Percentiles rank a stretch among this genome's conserved stretches.
Evolutionary conservation across 805 yeast genomes (phyloP).

Genomic region (Yarrowia sp.): DNA sequence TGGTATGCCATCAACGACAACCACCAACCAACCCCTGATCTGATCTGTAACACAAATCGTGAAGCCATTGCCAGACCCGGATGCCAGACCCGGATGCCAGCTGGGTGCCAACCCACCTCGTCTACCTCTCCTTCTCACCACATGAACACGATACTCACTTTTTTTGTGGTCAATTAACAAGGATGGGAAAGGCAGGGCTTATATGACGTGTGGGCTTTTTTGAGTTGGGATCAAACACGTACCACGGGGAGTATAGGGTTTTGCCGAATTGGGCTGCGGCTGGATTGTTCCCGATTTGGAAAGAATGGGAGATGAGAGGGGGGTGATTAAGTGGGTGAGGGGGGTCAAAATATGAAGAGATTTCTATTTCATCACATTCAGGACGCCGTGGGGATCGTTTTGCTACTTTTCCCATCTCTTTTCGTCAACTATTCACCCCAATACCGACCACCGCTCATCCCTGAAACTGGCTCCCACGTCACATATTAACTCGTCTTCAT

Average conservation of each 20-base stretch:
- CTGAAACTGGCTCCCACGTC: conserved; percentile 2
- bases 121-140: background rate
- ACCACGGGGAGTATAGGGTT: conserved; percentile 31
- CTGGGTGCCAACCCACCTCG: background rate
- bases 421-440: too few species aligned
- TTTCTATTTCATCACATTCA: too few species aligned
- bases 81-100: too few species aligned
- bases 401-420: too few species aligned
- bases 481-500: conserved; percentile 7
- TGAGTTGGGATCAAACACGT: conserved; percentile 34
- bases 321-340: background rate
- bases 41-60: too few species aligned
- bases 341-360: too few species aligned
- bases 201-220: conserved; percentile 36
- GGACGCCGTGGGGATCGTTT: too few species aligned
- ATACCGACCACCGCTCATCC: too few species aligned
- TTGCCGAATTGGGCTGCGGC: conserved; percentile 34
- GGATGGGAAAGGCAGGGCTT: conserved; percentile 28
- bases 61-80: too few species aligned
- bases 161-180: conserved; percentile 32
- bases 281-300: conserved; percentile 34
- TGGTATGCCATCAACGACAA: too few species aligned
- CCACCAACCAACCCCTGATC: too few species aligned
- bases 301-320: background rate
- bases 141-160: conserved; percentile 19